Evolutionary conservation across 306 rosid genomes (phyloP).

Genomic region (Bauhinia variegata): DNA sequence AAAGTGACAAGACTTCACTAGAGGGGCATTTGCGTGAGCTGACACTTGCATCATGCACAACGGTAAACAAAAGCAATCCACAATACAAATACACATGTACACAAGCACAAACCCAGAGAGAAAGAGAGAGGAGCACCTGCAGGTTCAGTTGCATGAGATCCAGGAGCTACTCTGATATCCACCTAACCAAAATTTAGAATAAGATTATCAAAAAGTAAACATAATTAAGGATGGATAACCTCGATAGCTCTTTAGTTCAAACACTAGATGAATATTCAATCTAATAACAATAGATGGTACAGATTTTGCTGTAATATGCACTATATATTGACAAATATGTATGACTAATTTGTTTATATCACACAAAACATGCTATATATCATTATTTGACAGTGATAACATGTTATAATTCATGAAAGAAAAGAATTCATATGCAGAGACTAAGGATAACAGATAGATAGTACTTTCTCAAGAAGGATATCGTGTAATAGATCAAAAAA

Average conservation of each 20-base stretch:
- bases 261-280: conserved; percentile 30
- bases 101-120: conserved; percentile 3
- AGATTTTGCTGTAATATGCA: conserved; percentile 5
- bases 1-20: conserved; percentile 8
- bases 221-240: conserved; percentile 19
- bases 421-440: not conserved
- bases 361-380: not conserved
- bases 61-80: too few relatives aligned
- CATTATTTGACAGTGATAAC: not conserved
- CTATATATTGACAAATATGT: conserved; percentile 8
- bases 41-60: too few relatives aligned
- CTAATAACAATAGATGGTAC: not conserved
- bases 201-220: conserved; percentile 29
- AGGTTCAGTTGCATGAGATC: conserved; percentile 93
- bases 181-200: conserved; percentile 54
- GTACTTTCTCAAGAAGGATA: conserved; percentile 1
- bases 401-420: conserved; percentile 11
- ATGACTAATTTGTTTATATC: not conserved
- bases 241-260: not conserved
- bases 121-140: conserved; percentile 56
- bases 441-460: conserved; percentile 10
- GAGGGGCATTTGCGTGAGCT: not conserved
- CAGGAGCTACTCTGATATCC: conserved; percentile 92
- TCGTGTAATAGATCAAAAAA: conserved; percentile 3
- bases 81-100: not conserved